A percentile compares a stretch with the other conserved stretches of the same genome.
These are phyloP conservation scores for Aureobasidium sp. DNA, from an alignment of 2,329 filamentous ascomycete genomes.

Conservation along the genomic window DNA sequence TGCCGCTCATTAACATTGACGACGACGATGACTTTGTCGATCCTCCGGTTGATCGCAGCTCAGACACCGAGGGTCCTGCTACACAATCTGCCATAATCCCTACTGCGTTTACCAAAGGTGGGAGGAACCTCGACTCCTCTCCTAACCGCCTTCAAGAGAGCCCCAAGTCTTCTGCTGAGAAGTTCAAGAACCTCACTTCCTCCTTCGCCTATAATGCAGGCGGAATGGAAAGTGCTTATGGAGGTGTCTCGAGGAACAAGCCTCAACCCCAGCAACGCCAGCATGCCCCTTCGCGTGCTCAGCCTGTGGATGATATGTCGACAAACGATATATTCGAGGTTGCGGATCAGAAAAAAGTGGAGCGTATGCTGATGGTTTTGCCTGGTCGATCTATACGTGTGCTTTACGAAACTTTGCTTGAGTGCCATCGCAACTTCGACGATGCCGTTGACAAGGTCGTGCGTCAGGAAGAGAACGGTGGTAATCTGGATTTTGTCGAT, in stretches of 20 bases:
- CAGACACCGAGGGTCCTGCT: conserved; percentile 26
- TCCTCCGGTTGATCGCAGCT: conserved; percentile 22
- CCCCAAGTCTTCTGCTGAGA: conserved; percentile 15
- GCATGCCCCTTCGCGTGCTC: conserved; percentile 34
- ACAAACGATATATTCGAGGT: conserved; percentile 45
- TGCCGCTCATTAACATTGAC: conserved; percentile 13
- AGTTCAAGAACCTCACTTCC: conserved; percentile 19
- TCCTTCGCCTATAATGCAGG: conserved; percentile 27
- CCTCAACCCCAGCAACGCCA: conserved; percentile 14
- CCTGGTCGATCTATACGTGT: conserved; percentile 37
- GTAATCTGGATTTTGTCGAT: conserved; percentile 16
- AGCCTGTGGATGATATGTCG: conserved; percentile 35
- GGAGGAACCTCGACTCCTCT: conserved; percentile 24
- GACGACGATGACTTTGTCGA: conserved; percentile 30
- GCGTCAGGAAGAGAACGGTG: conserved; percentile 25
- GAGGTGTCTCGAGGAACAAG: conserved; percentile 17
- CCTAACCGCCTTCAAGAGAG: conserved; percentile 23
- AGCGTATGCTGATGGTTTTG: conserved; percentile 42
- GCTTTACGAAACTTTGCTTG: conserved; percentile 42
- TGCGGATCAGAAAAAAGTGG: conserved; percentile 41
- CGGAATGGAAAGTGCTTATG: conserved; percentile 34
- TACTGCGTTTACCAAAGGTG: conserved; percentile 45
- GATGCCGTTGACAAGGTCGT: conserved; percentile 44
- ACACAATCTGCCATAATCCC: conserved; percentile 52
- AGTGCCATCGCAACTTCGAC: conserved; percentile 44